Conservation (phyloP, 1,284 basidiomycete species). For the Apiotrichum sp. region DNA sequence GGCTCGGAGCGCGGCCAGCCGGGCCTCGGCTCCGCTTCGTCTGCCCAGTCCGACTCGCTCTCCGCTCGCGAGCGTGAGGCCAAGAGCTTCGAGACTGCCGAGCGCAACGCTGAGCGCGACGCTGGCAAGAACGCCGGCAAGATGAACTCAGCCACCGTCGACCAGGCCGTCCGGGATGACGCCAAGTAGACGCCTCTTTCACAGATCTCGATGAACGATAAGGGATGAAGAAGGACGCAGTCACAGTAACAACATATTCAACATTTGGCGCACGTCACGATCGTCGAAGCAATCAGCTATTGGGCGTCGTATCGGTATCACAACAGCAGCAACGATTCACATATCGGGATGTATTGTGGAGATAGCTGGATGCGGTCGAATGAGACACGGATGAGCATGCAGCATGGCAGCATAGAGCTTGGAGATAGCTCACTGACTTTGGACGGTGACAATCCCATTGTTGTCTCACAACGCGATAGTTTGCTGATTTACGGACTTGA, state of each 20-base stretch:
- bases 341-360: not conserved
- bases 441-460: too few relatives aligned
- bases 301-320: not conserved
- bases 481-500: too few relatives aligned
- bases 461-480: too few relatives aligned
- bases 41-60: not conserved
- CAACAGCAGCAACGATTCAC: not conserved
- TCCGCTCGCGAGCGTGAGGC: not conserved
- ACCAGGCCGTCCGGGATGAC: slow-evolving; percentile 1
- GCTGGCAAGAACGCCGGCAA: slow-evolving; percentile 1
- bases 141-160: not conserved
- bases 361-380: too few relatives aligned
- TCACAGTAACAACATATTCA: too few relatives aligned
- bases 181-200: not conserved
- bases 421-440: too few relatives aligned
- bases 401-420: too few relatives aligned
- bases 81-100: not conserved
- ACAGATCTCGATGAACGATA: too few relatives aligned
- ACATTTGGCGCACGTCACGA: not conserved
- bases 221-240: too few relatives aligned
- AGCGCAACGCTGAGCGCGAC: not conserved
- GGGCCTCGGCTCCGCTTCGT: not conserved
- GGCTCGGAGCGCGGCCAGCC: not conserved
- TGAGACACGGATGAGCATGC: too few relatives aligned
- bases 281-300: not conserved